Conservation (phyloP, 2,329 filamentous ascomycete species). For the Fusarium mangiferae region DNA sequence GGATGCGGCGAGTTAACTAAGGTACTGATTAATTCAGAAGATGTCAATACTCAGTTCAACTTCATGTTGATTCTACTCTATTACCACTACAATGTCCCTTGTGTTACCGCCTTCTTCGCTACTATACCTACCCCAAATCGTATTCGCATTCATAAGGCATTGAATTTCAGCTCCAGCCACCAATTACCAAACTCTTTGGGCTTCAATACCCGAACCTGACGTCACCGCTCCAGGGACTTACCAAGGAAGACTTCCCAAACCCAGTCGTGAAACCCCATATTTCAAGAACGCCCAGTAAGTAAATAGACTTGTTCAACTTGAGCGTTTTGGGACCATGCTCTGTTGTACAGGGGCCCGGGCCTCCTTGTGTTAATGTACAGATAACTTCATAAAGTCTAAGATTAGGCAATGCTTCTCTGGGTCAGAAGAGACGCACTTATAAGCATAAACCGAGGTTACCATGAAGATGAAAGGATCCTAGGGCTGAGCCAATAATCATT, state of each 20-base stretch:
- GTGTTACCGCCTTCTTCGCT: background rate
- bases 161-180: background rate
- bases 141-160: background rate
- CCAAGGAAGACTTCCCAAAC: slow-evolving; percentile 13
- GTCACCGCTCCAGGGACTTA: slow-evolving; percentile 16
- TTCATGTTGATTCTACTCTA: background rate
- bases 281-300: background rate
- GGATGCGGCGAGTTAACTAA: background rate
- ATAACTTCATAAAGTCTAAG: background rate
- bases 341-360: background rate
- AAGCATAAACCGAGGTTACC: background rate
- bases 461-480: background rate
- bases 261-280: slow-evolving; percentile 18
- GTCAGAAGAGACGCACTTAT: background rate
- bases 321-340: background rate
- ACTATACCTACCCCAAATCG: background rate
- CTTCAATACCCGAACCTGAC: slow-evolving; percentile 24
- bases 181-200: slow-evolving; percentile 1
- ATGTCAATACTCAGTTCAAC: background rate
- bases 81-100: too few relatives aligned
- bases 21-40: background rate
- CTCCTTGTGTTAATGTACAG: background rate
- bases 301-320: background rate
- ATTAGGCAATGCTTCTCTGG: background rate
- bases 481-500: background rate